These are phyloP conservation scores for Pichia cephalocereana DNA, from an alignment of 805 yeast genomes.

Conservation along the genomic window DNA sequence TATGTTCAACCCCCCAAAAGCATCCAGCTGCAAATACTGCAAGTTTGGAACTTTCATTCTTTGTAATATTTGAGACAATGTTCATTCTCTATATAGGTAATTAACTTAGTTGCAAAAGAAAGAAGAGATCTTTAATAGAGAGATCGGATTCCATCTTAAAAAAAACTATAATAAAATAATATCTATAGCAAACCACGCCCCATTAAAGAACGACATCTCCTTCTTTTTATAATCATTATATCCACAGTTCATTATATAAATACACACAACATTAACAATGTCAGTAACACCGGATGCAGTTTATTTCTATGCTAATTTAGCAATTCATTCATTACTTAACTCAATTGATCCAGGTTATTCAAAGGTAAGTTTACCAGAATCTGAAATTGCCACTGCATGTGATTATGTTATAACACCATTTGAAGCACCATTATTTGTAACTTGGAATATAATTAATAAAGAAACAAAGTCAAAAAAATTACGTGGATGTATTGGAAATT, in stretches of 20 bases:
- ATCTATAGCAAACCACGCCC: too few relatives aligned
- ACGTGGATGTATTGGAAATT: slow-evolving; percentile 94
- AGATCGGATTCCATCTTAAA: too few relatives aligned
- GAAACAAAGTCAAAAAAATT: slow-evolving; percentile 27
- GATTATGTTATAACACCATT: slow-evolving; percentile 10
- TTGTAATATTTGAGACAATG: slow-evolving; percentile 8
- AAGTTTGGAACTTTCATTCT: slow-evolving; percentile 35
- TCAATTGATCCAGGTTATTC: background rate
- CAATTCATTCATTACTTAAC: background rate
- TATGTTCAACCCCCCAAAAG: slow-evolving; percentile 86
- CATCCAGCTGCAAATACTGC: slow-evolving; percentile 59
- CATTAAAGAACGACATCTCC: too few relatives aligned
- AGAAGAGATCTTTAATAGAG: too few relatives aligned
- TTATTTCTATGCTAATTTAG: slow-evolving; percentile 1
- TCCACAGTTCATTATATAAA: too few relatives aligned
- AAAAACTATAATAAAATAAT: too few relatives aligned
- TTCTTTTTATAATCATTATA: too few relatives aligned
- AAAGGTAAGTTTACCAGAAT: background rate
- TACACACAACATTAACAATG: background rate
- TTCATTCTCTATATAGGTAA: background rate
- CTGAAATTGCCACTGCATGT: slow-evolving; percentile 1
- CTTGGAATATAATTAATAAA: slow-evolving; percentile 57
- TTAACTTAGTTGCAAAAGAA: background rate
- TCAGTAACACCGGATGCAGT: background rate
- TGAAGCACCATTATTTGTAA: slow-evolving; percentile 65